phyloP scores from a whole-genome alignment of 2,329 filamentous ascomycete species.

The Fusarium annulatum region DNA sequence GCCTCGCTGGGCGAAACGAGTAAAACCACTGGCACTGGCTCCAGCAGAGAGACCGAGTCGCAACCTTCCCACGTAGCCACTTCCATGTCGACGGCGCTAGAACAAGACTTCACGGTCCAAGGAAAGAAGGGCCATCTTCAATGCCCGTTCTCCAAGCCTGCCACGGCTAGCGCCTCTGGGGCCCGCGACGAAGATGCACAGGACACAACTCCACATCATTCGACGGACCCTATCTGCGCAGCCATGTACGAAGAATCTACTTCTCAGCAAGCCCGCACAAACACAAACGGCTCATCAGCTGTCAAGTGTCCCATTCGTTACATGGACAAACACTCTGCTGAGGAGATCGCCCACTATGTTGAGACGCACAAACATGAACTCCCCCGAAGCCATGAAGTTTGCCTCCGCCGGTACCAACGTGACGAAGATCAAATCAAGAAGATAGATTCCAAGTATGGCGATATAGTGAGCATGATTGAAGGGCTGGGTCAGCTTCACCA shows the following conservation, averaged over 20 bases:
- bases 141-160: slow-evolving; percentile 78
- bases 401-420: slow-evolving; percentile 87
- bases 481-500: slow-evolving; percentile 89
- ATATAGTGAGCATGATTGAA: slow-evolving; percentile 92
- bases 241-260: slow-evolving; percentile 70
- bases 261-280: slow-evolving; percentile 62
- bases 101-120: slow-evolving; percentile 90
- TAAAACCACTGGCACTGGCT: slow-evolving; percentile 61
- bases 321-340: slow-evolving; percentile 89
- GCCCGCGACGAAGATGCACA: slow-evolving; percentile 42
- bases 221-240: slow-evolving; percentile 71
- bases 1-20: slow-evolving; percentile 61
- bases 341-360: slow-evolving; percentile 93
- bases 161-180: slow-evolving; percentile 46
- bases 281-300: slow-evolving; percentile 61
- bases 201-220: slow-evolving; percentile 60
- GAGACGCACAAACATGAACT: slow-evolving; percentile 96
- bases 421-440: slow-evolving; percentile 87
- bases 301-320: slow-evolving; percentile 91
- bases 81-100: slow-evolving; percentile 74
- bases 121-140: slow-evolving; percentile 82
- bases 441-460: slow-evolving; percentile 94
- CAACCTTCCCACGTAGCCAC: slow-evolving; percentile 60
- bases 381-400: slow-evolving; percentile 92
- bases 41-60: slow-evolving; percentile 61